These are phyloP conservation scores for Aspergillus asperescens DNA, from an alignment of 495 filamentous ascomycete species.

Conservation along the genomic window DNA sequence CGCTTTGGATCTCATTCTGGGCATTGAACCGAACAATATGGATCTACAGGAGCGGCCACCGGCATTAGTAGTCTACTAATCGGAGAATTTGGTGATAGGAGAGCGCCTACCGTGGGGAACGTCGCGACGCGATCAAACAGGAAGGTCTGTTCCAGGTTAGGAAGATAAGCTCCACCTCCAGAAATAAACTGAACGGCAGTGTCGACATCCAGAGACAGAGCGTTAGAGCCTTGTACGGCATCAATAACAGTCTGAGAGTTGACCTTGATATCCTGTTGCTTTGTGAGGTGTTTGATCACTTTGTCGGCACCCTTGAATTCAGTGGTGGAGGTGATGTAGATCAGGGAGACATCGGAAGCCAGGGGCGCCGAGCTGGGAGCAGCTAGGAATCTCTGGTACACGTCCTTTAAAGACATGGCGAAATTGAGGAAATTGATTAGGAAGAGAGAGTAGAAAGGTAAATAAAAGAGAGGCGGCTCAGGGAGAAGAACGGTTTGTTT, in stretches of 20 bases:
- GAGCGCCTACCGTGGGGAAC: constrained; percentile 65
- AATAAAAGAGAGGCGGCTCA: constrained; percentile 6
- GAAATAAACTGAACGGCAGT: constrained; percentile 75
- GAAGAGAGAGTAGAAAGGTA: constrained; percentile 14
- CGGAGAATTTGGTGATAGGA: neutral
- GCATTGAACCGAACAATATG: constrained; percentile 85
- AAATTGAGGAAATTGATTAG: constrained; percentile 11
- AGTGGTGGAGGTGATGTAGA: constrained; percentile 89
- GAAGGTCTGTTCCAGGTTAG: constrained; percentile 90
- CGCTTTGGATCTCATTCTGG: constrained; percentile 70
- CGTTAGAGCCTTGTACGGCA: constrained; percentile 62
- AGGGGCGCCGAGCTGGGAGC: constrained; percentile 61
- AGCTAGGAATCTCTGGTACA: constrained; percentile 76
- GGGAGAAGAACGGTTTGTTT: neutral
- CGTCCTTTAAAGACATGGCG: constrained; percentile 55
- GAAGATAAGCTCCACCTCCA: constrained; percentile 83
- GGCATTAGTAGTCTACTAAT: neutral
- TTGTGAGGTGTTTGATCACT: constrained; percentile 71
- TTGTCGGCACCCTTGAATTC: constrained; percentile 61
- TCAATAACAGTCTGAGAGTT: constrained; percentile 69
- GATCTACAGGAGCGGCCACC: constrained; percentile 48
- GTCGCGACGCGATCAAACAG: constrained; percentile 74
- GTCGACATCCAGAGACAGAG: constrained; percentile 71
- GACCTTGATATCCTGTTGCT: constrained; percentile 63
- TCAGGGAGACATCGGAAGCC: constrained; percentile 65